A percentile compares a stretch with the other conserved stretches of the same genome.
Conservation (phyloP, 208 protist genomes). For the Novymonas esmeraldas region DNA sequence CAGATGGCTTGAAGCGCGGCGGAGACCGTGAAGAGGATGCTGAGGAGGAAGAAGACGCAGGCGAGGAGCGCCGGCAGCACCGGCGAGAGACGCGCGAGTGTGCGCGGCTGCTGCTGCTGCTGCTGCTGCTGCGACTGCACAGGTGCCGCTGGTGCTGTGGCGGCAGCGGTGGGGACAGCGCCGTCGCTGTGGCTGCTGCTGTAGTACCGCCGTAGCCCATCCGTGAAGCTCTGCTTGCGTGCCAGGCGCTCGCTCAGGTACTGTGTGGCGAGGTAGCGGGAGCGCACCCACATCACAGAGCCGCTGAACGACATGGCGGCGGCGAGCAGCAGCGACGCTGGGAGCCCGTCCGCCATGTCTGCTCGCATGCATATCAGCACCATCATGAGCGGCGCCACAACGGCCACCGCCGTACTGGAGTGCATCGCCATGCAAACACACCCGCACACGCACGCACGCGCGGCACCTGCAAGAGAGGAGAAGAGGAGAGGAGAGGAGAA, state of each 20-base stretch:
- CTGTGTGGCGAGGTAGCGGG: slow-evolving; percentile 39
- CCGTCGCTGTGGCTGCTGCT: not conserved
- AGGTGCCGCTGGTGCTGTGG: too few species aligned
- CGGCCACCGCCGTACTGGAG: slow-evolving; percentile 8
- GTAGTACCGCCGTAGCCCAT: not conserved
- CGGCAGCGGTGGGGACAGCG: too few species aligned
- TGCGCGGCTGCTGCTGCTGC: slow-evolving; percentile 24
- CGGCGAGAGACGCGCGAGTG: slow-evolving; percentile 47
- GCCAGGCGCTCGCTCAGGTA: slow-evolving; percentile 47
- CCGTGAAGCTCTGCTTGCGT: slow-evolving; percentile 15
- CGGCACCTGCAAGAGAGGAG: not conserved
- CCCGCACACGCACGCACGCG: not conserved
- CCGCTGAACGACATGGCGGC: slow-evolving; percentile 34
- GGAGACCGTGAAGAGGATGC: slow-evolving; percentile 21
- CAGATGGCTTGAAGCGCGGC: slow-evolving; percentile 30
- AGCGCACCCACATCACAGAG: slow-evolving; percentile 49
- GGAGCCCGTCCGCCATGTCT: slow-evolving; percentile 12
- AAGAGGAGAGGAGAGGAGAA: too few species aligned
- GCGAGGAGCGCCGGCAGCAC: slow-evolving; percentile 36
- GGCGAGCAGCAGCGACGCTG: slow-evolving; percentile 34
- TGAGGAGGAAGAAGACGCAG: slow-evolving; percentile 37
- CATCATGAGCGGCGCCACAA: slow-evolving; percentile 17
- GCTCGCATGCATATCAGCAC: slow-evolving; percentile 9
- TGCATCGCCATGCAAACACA: not conserved
- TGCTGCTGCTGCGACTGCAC: too few species aligned